Base-by-base conservation (phyloP, 306 rosid genomes). In the Vigna radiata region DNA sequence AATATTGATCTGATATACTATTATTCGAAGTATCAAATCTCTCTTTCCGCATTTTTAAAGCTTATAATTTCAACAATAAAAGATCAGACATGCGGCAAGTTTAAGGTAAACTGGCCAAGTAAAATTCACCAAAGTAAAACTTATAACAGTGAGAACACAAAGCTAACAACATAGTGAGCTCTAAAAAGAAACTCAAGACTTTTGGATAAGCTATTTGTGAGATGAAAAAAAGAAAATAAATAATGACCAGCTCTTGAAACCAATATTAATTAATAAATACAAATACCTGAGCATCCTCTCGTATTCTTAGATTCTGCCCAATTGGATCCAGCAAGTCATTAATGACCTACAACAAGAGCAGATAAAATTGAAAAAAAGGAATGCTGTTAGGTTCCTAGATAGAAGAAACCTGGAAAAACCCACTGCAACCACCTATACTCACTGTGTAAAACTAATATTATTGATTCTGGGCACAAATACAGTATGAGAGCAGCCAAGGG, bases 241-340 rank as follows among this genome's bases (percentile, higher is more conserved):
- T 46, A 70, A 61, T 44, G 56, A 65, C 31, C 63, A 69, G n/a
- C n/a, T 50, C 41, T 36, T 5, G 48, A 68, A 25, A 76, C 77
- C 56, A 50, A 67, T 68, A 77, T 53, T 63, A 62, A 67, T 15
- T 73, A 60, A 72, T 19, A 78, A 56, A 70, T 10, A 81, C 21
- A 75, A 64, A 68, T 79, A 92, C 97, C 97, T 92, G 97, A 77
- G 90, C 79, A 86, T 92, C 97, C 84, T 92, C 96, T 86, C 96
- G 88, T 50, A 92, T 87, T 75, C 97, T 83, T 75, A 92, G 83
- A 80, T 92, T 92, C 85, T 92, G 97, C 72, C 93, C 96, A 3
- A 81, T 85, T 75, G 96, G 91, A 85, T 92, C 87, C 80, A 92
- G 93, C 77, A 92, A 87, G 81, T 92, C 96, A 2, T 90, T 92